Base-by-base conservation (phyloP, 2,329 filamentous ascomycete genomes). In the Colletotrichum noveboracense region DNA sequence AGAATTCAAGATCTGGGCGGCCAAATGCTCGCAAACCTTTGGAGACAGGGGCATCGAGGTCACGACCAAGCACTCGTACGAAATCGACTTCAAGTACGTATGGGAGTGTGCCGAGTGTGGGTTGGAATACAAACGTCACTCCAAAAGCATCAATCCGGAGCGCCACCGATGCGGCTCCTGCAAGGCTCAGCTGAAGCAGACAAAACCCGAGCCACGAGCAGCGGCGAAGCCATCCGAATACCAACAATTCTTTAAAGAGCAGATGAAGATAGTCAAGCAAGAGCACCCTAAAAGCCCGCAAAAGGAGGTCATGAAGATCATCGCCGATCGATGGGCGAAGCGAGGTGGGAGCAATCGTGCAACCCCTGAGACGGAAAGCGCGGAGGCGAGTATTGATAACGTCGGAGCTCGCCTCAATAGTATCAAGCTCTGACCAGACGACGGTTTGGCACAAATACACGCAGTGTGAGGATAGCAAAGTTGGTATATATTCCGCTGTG, bases 71-170 rank as follows among this genome's bases (percentile, higher is more conserved):
- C 96, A 99, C 84, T 91, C 88, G 36, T 99, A 98, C 83, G 91
- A 93, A 66, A 98, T 98, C 80, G 94, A 96, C 79, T 98, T 95
- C 87, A 97, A 96, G 86, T 99, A 96, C 82, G 86, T 96, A 24
- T 98, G 97, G 96, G 87, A 90, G 56, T 98, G 96, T 82, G 86
- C 79, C 21, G 86, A 81, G 5, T 98, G 97, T 81, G 89, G 87
- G 0, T 85, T 90, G 36, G 93, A 94, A 82, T 97, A 94, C 83
- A 94, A 96, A 81, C 89, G 96, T 6, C 96, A 98, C 84, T 96
- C 93, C 18, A 95, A 94, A 85, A 97, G 94, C 81, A 94, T 98
- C 78, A 92, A 98, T 82, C 89, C 93, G 0, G 82, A 82, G 34
- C 90, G 91, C 64, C 93, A 96, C 79, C 90, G 91, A 2, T 98